Base-by-base conservation (phyloP, 768 basidiomycete species). In the Pluteus cervinus region DNA sequence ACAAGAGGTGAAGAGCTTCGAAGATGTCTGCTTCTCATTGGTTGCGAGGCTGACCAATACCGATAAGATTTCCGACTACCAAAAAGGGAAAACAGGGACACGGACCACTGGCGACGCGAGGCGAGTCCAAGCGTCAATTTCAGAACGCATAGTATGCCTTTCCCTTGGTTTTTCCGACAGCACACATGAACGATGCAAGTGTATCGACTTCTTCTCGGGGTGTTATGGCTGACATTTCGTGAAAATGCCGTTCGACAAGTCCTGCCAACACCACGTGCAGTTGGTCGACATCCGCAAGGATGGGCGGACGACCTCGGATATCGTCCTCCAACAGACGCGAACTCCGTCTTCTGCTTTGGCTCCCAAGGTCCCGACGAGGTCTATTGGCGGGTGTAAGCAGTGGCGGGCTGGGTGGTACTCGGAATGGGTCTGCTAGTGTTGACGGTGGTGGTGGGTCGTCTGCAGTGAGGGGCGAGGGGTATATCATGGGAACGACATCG, bases 161-260 rank as follows among this genome's bases (percentile, higher is more conserved):
- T 26, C 58, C 63, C 47, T 75, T 77, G 41, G 64, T 62, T 56
- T 75, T 78, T 57, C 81, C 84, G 34, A 87, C 73, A 11, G 76
- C 71, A 47, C 74, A 79, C 82, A 88, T 82, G 48, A 89, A 88
- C 21, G 79, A 73, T 14, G 84, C 82, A 26, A 89, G 62, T n/a
- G 79, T 83, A 43, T 89, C 87, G 32, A 86, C 78, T 57, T 90
- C 87, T 56, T 81, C 80, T 36, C 79, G 67, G 9, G 68, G 66
- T 43, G 57, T 66, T 17, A 69, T 65, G 12, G 70, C 58, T 9
- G 60, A 49, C 40, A 75, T 64, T 25, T 81, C 76, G 40, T 73
- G 66, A 54, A 86, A 89, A 57, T 90, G 87, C 37, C 68, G 68
- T 50, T 86, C 81, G 2, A 78, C 85, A 26, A 90, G 69, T 6